phyloP scores from a whole-genome alignment of 306 rosid genomes.

The Inga laurina region DNA sequence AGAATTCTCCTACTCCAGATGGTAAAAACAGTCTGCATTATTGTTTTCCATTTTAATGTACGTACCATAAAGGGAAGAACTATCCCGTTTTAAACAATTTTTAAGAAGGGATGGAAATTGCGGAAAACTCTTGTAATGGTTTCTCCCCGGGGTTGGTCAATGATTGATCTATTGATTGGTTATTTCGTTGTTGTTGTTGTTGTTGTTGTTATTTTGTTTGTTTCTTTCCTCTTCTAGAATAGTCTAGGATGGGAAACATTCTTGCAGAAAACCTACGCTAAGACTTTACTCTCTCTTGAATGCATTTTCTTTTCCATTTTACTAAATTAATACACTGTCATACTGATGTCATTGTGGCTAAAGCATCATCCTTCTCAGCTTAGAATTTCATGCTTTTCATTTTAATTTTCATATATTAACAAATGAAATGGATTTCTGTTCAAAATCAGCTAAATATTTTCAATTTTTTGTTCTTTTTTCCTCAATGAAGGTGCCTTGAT shows the following conservation, averaged over 20 bases:
- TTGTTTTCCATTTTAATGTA: background rate
- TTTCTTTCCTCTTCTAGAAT: background rate
- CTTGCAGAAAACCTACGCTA: conserved; percentile 17
- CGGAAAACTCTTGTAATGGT: conserved; percentile 9
- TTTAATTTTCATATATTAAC: background rate
- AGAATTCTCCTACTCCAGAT: background rate
- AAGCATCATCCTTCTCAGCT: background rate
- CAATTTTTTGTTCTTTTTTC: background rate
- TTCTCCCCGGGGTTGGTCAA: conserved; percentile 9
- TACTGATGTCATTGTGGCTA: background rate
- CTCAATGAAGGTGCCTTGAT: conserved; percentile 77
- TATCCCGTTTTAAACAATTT: background rate
- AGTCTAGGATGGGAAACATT: background rate
- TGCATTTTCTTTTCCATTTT: background rate
- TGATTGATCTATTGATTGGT: background rate
- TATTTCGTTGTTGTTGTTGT: background rate
- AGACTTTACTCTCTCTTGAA: background rate
- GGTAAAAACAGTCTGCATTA: background rate
- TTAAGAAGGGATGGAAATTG: conserved; percentile 1
- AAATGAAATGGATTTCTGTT: background rate
- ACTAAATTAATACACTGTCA: conserved; percentile 1
- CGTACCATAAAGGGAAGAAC: conserved; percentile 4
- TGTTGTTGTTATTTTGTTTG: conserved; percentile 12
- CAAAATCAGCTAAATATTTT: background rate
- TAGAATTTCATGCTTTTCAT: background rate